Evolutionary conservation across 1,284 basidiomycete genomes (phyloP).

Genomic region (Cerrena zonata): DNA sequence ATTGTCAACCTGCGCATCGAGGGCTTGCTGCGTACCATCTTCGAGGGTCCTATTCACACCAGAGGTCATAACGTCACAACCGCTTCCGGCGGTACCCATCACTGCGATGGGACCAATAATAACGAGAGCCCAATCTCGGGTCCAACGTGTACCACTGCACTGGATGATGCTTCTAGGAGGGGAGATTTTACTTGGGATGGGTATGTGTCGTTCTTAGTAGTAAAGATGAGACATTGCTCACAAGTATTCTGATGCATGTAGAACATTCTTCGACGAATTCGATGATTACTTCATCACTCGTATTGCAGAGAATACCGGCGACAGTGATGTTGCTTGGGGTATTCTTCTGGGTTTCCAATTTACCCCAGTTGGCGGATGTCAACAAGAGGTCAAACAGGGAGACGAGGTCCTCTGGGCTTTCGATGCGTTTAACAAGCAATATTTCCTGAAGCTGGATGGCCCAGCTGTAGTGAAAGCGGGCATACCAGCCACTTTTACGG

Average conservation of each 20-base stretch:
- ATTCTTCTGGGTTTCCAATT: constrained; percentile 20
- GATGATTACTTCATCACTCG: constrained; percentile 24
- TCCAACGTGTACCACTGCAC: constrained; percentile 32
- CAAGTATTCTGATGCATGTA: constrained; percentile 7
- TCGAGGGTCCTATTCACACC: constrained; percentile 33
- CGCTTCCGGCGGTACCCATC: constrained; percentile 31
- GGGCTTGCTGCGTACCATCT: constrained; percentile 33
- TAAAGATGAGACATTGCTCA: no score
- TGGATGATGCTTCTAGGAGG: constrained; percentile 17
- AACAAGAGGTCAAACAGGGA: constrained; percentile 16
- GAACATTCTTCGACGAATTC: constrained; percentile 17
- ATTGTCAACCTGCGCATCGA: constrained; percentile 36
- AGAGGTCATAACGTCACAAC: constrained; percentile 36
- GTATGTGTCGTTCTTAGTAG: constrained; percentile 11
- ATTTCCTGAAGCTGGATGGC: constrained; percentile 6
- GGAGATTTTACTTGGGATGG: constrained; percentile 17
- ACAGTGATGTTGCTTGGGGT: constrained; percentile 18
- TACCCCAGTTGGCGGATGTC: constrained; percentile 21
- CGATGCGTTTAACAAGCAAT: constrained; percentile 12
- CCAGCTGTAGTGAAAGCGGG: not conserved
- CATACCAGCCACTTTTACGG: constrained; percentile 2
- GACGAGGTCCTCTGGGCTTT: constrained; percentile 21
- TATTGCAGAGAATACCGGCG: constrained; percentile 15
- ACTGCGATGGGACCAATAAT: constrained; percentile 39
- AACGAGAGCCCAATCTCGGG: constrained; percentile 30